Evolutionary conservation across 2,329 filamentous ascomycete species (phyloP).

Genomic region (Exutisphaerella laricina): DNA sequence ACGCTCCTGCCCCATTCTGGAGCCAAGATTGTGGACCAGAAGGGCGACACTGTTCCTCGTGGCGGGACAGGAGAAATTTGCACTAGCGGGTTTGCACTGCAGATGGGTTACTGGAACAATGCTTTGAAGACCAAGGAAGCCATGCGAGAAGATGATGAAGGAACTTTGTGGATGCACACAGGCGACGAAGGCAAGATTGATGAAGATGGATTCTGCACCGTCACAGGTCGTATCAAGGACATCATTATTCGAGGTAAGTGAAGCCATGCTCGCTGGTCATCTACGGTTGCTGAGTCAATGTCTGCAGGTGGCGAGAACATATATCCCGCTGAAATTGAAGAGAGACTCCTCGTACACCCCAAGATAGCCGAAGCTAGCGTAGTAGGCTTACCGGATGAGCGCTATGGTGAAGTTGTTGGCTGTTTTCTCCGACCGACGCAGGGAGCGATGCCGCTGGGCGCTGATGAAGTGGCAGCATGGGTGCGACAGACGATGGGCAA

Average conservation of each 20-base stretch:
- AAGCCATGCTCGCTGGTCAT: too few species aligned
- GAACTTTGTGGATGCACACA: conserved; percentile 58
- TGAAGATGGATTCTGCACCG: conserved; percentile 37
- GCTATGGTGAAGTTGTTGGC: conserved; percentile 30
- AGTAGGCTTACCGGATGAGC: conserved; percentile 27
- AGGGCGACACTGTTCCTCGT: conserved; percentile 61
- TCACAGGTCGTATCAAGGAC: conserved; percentile 32
- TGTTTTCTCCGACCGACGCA: conserved; percentile 32
- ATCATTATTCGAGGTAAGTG: conserved; percentile 42
- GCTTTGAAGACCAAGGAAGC: conserved; percentile 67
- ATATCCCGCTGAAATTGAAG: conserved; percentile 37
- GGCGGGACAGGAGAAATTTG: conserved; percentile 68
- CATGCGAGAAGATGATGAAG: conserved; percentile 47
- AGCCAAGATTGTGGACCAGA: conserved; percentile 69
- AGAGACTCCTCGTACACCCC: conserved; percentile 25
- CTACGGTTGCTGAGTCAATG: too few species aligned
- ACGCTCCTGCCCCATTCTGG: conserved; percentile 66
- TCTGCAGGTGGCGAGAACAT: conserved; percentile 68
- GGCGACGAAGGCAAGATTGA: conserved; percentile 53
- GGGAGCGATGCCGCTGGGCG: conserved; percentile 6
- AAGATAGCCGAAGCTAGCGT: conserved; percentile 28
- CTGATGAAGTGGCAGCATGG: conserved; percentile 13
- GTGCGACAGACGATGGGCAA: conserved; percentile 12
- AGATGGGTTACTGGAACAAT: conserved; percentile 60
- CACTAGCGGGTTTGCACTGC: conserved; percentile 71